Conservation (phyloP, 768 basidiomycete species). For the Epithele typhae region DNA sequence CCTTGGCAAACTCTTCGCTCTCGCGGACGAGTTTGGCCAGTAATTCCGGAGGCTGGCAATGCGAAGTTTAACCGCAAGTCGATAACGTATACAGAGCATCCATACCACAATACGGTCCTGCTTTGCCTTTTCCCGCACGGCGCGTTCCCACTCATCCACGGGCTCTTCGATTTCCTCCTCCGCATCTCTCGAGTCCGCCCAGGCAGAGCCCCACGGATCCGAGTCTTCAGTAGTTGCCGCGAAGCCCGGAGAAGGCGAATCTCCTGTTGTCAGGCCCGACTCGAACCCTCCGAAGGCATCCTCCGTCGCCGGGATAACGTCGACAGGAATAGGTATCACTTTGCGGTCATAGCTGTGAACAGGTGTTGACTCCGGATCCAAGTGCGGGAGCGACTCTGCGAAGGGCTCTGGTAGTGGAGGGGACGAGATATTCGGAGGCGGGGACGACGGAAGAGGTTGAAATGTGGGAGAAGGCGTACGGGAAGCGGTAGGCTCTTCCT, state of each 20-base stretch:
- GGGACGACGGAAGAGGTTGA: too few species aligned
- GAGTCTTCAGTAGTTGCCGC: constrained; percentile 17
- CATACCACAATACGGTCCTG: constrained; percentile 65
- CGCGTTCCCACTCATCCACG: constrained; percentile 66
- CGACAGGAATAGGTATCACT: neutral
- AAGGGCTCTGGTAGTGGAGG: too few species aligned
- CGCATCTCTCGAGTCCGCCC: constrained; percentile 15
- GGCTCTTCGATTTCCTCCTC: constrained; percentile 23
- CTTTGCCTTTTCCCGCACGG: constrained; percentile 52
- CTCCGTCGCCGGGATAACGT: constrained; percentile 29
- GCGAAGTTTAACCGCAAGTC: too few species aligned
- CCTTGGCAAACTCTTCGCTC: constrained; percentile 46
- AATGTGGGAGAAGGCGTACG: too few species aligned
- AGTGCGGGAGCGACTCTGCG: too few species aligned
- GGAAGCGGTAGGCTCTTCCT: neutral
- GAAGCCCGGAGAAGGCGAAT: constrained; percentile 35
- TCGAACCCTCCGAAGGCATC: constrained; percentile 60
- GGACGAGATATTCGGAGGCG: neutral
- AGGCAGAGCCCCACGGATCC: constrained; percentile 30
- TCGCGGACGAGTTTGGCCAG: constrained; percentile 51
- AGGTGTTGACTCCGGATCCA: too few species aligned
- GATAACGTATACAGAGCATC: too few species aligned
- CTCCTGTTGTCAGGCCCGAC: constrained; percentile 33
- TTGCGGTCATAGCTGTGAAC: constrained; percentile 9
- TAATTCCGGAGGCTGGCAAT: constrained; percentile 65